A percentile compares a stretch with the other conserved stretches of the same genome.
Conservation (phyloP, 2,329 filamentous ascomycete species). For the Paracoccidioides brasiliensis region DNA sequence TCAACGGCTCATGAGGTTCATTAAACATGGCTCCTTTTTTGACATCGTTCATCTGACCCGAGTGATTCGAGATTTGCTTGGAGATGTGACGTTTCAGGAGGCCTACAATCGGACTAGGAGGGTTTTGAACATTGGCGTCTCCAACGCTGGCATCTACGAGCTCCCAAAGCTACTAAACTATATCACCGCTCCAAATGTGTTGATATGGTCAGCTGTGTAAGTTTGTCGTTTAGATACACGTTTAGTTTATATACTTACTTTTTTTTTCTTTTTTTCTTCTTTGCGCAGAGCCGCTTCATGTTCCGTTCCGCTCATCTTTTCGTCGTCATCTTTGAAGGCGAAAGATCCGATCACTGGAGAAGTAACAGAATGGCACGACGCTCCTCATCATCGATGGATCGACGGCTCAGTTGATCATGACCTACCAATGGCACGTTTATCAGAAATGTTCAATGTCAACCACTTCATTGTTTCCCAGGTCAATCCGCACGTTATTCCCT, state of each 20-base stretch:
- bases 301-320: conserved; percentile 79
- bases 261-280: too few relatives aligned
- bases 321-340: conserved; percentile 61
- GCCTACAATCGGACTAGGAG: conserved; percentile 87
- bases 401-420: conserved; percentile 94
- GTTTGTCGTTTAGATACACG: conserved; percentile 15
- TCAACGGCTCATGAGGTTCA: conserved; percentile 55
- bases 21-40: conserved; percentile 73
- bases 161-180: conserved; percentile 81
- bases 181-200: conserved; percentile 80
- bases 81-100: conserved; percentile 88
- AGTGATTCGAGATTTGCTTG: conserved; percentile 69
- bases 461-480: conserved; percentile 97
- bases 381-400: conserved; percentile 74
- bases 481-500: conserved; percentile 85
- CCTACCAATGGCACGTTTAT: conserved; percentile 74
- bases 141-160: conserved; percentile 75
- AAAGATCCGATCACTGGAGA: conserved; percentile 73
- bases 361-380: conserved; percentile 71
- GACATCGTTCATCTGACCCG: conserved; percentile 69
- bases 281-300: conserved; percentile 62
- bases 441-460: conserved; percentile 96
- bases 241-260: background rate
- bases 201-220: conserved; percentile 87
- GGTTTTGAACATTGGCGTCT: conserved; percentile 89